Evolutionary conservation across 208 protist species (phyloP).

Genomic region (Crithidia mellificae): DNA sequence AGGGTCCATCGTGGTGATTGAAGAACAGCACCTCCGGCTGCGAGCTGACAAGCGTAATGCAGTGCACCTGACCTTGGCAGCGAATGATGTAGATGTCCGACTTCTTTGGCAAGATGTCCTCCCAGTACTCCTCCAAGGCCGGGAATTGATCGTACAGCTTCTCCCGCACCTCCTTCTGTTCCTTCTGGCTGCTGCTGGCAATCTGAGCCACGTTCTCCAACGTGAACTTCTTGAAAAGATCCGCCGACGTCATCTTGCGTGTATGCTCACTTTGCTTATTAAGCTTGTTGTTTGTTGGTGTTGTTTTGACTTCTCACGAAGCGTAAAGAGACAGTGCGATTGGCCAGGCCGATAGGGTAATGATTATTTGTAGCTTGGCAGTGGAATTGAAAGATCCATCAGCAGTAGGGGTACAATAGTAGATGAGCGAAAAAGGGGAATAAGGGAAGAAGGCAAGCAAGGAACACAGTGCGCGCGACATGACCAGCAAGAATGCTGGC

Average conservation of each 20-base stretch:
- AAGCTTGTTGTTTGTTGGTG: too few species aligned
- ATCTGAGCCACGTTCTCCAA: conserved; percentile 89
- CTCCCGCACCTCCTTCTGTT: conserved; percentile 89
- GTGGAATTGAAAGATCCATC: too few species aligned
- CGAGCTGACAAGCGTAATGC: conserved; percentile 89
- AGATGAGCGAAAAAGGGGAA: too few species aligned
- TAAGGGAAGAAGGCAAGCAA: too few species aligned
- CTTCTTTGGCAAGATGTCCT: conserved; percentile 95
- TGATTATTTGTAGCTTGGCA: too few species aligned
- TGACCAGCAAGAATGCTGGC: too few species aligned
- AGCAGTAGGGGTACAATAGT: too few species aligned
- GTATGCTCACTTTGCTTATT: too few species aligned
- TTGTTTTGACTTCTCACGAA: too few species aligned
- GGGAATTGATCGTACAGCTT: conserved; percentile 89
- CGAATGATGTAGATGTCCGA: conserved; percentile 91
- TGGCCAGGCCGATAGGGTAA: too few species aligned
- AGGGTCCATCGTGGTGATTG: conserved; percentile 94
- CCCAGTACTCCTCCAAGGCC: conserved; percentile 78
- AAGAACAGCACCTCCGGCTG: conserved; percentile 96
- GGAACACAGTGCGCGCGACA: too few species aligned
- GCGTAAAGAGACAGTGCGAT: too few species aligned
- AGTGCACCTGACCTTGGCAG: conserved; percentile 92
- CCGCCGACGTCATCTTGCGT: conserved; percentile 37
- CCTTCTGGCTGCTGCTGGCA: conserved; percentile 81
- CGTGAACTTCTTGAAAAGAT: conserved; percentile 93